phyloP scores from a whole-genome alignment of 768 basidiomycete genomes.

The Hygrophorus pudorinus region DNA sequence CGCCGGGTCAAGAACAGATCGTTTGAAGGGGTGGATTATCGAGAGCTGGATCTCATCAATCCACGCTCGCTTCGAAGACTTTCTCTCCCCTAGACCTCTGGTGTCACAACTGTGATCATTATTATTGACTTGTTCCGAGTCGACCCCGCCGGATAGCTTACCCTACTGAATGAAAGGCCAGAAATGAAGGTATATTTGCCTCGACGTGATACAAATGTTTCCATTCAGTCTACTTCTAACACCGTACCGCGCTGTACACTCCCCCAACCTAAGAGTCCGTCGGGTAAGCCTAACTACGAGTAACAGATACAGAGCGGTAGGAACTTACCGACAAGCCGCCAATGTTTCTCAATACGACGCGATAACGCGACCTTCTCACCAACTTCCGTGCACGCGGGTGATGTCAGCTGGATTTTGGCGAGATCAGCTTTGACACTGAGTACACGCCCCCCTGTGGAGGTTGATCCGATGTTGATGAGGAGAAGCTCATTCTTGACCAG shows the following conservation, averaged over 20 bases:
- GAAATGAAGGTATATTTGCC: not conserved
- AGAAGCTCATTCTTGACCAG: slow-evolving; percentile 85
- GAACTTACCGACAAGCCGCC: slow-evolving; percentile 86
- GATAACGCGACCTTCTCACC: slow-evolving; percentile 97
- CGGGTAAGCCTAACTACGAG: not conserved
- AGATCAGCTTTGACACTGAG: slow-evolving; percentile 90
- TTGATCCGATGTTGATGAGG: slow-evolving; percentile 96
- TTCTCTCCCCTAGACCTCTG: no score
- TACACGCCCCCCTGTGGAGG: slow-evolving; percentile 93
- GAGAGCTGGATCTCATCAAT: slow-evolving; percentile 52
- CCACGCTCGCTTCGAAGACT: not conserved
- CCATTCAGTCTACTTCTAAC: slow-evolving; percentile 58
- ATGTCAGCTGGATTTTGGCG: slow-evolving; percentile 88
- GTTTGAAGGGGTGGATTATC: slow-evolving; percentile 63
- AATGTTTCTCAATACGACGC: slow-evolving; percentile 94
- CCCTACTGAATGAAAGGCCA: no score
- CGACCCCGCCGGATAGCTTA: no score
- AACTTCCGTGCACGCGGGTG: slow-evolving; percentile 92
- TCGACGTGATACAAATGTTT: not conserved
- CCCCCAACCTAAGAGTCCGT: slow-evolving; percentile 40
- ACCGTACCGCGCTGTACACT: slow-evolving; percentile 81
- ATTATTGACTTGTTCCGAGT: no score
- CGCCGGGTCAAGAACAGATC: slow-evolving; percentile 59
- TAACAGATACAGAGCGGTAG: not conserved
- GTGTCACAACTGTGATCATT: no score